phyloP scores from a whole-genome alignment of 371 early-diverging fungal genomes.

The Phascolomyces articulosus region DNA sequence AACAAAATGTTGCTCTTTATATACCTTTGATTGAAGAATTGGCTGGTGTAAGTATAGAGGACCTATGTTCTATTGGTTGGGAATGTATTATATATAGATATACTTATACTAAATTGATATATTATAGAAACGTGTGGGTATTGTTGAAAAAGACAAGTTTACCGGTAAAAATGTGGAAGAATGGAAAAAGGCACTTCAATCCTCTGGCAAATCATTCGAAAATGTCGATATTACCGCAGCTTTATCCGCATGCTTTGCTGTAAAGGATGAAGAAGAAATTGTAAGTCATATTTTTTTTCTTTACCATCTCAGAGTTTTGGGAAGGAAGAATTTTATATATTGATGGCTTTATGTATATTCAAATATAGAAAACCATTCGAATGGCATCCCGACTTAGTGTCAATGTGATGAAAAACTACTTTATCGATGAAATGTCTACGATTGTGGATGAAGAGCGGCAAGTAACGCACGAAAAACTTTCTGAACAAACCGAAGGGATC shows the following conservation, averaged over 20 bases:
- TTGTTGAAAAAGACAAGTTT: slow-evolving; percentile 78
- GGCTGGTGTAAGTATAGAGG: slow-evolving; percentile 30
- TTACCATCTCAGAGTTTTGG: no score
- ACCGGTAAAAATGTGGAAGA: slow-evolving; percentile 80
- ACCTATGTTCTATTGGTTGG: neutral
- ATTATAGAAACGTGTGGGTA: slow-evolving; percentile 72
- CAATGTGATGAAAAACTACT: slow-evolving; percentile 82
- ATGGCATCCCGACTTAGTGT: slow-evolving; percentile 78
- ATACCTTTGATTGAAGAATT: slow-evolving; percentile 53
- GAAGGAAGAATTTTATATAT: neutral
- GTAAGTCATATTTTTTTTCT: slow-evolving; percentile 46
- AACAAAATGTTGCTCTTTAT: slow-evolving; percentile 64
- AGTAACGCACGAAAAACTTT: slow-evolving; percentile 88
- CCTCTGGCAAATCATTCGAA: slow-evolving; percentile 54
- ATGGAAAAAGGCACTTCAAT: slow-evolving; percentile 71
- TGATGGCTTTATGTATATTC: neutral
- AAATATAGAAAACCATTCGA: slow-evolving; percentile 74
- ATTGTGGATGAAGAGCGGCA: slow-evolving; percentile 88
- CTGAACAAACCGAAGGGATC: slow-evolving; percentile 74
- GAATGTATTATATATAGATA: neutral
- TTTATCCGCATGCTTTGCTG: slow-evolving; percentile 75
- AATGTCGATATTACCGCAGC: slow-evolving; percentile 76
- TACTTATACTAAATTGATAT: neutral
- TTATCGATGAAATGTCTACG: slow-evolving; percentile 82
- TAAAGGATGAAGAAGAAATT: slow-evolving; percentile 90